phyloP scores from a whole-genome alignment of 2,329 filamentous ascomycete species.

The Bipolaris bicolor region DNA sequence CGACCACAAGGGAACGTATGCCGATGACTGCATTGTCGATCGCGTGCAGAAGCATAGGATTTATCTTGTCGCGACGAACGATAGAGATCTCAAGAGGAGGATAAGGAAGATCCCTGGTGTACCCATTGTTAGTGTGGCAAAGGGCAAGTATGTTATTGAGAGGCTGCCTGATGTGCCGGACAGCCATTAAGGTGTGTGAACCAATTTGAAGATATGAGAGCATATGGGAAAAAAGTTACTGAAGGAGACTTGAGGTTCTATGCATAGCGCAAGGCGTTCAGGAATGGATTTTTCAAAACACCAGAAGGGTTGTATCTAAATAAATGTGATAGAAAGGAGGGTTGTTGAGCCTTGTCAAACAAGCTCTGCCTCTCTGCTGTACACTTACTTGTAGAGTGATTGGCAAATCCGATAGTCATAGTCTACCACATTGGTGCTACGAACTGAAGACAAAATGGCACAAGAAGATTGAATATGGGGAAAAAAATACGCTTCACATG shows the following conservation, averaged over 20 bases:
- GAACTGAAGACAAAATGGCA: too few relatives aligned
- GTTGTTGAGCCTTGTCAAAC: background rate
- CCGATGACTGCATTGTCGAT: slow-evolving; percentile 68
- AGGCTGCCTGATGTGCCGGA: slow-evolving; percentile 84
- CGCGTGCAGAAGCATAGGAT: slow-evolving; percentile 55
- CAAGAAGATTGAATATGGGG: too few relatives aligned
- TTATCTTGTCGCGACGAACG: slow-evolving; percentile 56
- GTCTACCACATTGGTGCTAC: too few relatives aligned
- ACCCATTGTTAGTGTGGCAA: slow-evolving; percentile 78
- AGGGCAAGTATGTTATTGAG: slow-evolving; percentile 94
- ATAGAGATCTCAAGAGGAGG: slow-evolving; percentile 72
- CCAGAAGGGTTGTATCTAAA: background rate
- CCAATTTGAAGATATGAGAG: background rate
- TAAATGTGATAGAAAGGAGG: background rate
- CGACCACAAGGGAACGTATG: slow-evolving; percentile 87
- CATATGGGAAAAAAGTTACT: background rate
- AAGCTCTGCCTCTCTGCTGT: background rate
- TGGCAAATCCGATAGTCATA: too few relatives aligned
- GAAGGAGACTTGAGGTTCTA: slow-evolving; percentile 1
- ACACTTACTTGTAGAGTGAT: too few relatives aligned
- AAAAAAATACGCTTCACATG: too few relatives aligned
- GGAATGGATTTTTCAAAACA: background rate
- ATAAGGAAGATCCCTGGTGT: slow-evolving; percentile 82
- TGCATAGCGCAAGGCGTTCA: slow-evolving; percentile 17
- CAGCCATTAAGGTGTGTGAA: slow-evolving; percentile 37